Conservation (phyloP, 257 asterid genomes). For the Eucommia ulmoides region DNA sequence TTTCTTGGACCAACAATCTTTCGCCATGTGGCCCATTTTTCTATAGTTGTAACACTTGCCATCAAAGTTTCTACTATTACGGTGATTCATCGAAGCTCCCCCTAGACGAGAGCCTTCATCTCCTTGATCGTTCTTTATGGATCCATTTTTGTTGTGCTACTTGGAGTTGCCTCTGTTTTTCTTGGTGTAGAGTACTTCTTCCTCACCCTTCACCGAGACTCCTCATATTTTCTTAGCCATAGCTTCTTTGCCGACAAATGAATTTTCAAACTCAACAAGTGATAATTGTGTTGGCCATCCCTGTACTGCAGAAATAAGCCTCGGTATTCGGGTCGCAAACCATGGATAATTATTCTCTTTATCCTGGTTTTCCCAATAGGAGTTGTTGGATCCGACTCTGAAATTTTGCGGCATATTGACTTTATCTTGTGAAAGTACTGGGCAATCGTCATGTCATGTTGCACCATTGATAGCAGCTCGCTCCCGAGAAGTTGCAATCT, state of each 20-base stretch:
- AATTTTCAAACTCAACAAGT: not conserved
- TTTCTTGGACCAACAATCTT: not conserved
- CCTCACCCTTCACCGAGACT: not conserved
- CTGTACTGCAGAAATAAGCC: not conserved
- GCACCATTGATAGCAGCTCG: not conserved
- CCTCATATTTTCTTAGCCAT: not conserved
- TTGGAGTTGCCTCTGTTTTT: not conserved
- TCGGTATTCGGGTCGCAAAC: not conserved
- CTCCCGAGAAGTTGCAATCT: not conserved
- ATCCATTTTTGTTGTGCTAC: not conserved
- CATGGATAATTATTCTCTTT: not conserved
- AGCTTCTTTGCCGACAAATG: not conserved
- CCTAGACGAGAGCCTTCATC: not conserved
- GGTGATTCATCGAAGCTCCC: not conserved
- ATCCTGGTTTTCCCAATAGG: not conserved
- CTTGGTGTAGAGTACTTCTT: not conserved
- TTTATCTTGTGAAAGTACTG: constrained; percentile 18
- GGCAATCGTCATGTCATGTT: not conserved
- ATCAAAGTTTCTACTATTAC: not conserved
- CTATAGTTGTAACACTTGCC: not conserved
- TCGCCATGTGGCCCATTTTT: not conserved
- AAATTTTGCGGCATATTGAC: too few relatives aligned
- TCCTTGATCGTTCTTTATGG: not conserved
- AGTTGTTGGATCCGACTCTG: not conserved
- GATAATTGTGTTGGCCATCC: not conserved